Conservation (phyloP, 2,329 filamentous ascomycete genomes). For the Pezicula carpinea region DNA sequence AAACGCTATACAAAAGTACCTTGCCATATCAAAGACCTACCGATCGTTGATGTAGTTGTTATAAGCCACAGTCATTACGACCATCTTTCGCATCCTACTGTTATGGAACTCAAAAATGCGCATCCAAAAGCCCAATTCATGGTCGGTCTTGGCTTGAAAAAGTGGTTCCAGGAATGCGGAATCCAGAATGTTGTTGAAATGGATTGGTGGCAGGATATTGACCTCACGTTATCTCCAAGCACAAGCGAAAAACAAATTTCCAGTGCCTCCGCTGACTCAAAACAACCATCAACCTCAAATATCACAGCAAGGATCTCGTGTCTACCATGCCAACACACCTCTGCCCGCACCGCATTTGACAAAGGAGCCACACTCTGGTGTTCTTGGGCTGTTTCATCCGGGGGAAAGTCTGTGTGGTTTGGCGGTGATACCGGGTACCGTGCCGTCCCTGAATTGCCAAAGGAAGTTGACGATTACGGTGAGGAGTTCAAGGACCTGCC, state of each 20-base stretch:
- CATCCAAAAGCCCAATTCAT: conserved; percentile 84
- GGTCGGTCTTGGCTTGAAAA: conserved; percentile 75
- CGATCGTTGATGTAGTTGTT: conserved; percentile 62
- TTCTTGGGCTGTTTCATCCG: conserved; percentile 75
- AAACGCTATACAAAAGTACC: conserved; percentile 75
- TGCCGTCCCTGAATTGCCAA: conserved; percentile 60
- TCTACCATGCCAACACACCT: conserved; percentile 80
- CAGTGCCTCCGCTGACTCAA: conserved; percentile 25
- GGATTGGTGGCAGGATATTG: conserved; percentile 90
- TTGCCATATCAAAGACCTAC: conserved; percentile 74
- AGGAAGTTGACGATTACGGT: conserved; percentile 65
- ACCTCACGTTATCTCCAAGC: conserved; percentile 56
- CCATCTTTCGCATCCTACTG: conserved; percentile 74
- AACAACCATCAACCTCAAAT: conserved; percentile 28
- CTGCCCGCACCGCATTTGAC: conserved; percentile 61
- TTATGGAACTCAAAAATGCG: conserved; percentile 63
- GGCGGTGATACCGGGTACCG: conserved; percentile 90
- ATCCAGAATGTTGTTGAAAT: conserved; percentile 78
- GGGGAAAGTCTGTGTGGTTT: conserved; percentile 78
- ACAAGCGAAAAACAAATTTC: conserved; percentile 24
- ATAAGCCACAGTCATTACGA: conserved; percentile 93
- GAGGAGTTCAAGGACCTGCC: conserved; percentile 63
- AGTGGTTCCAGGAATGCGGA: conserved; percentile 72
- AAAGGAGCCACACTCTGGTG: conserved; percentile 77
- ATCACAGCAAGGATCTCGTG: conserved; percentile 73